Evolutionary conservation across 192 early-diverging fungal genomes (phyloP), one percentile per base, ranked within the genome.

Genomic region (Backusella westeae): DNA sequence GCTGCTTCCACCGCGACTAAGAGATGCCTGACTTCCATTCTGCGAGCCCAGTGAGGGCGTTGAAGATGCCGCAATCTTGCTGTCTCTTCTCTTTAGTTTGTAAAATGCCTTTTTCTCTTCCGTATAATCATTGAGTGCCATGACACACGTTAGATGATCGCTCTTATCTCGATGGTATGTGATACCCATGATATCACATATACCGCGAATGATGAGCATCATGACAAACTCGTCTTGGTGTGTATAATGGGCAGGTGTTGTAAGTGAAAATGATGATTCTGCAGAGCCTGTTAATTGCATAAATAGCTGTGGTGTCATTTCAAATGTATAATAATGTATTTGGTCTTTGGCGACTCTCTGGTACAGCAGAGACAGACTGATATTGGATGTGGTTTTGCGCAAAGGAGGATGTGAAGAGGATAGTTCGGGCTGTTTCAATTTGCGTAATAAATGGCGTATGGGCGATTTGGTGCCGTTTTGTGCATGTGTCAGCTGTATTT

Each of bases 111-210:
- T 41, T 39, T 70, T 71, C 67, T 81, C 71, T 46, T 34, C 66
- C 1, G 41, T 71, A 66, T 77, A 70, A 35, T 81, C 74, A 7
- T 69, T 68, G 12, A 81, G 44, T 21, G 75, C 53, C 34, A 81
- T 44, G 3, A 81, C 72, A 56, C 80, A 81, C 8, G 32, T 26
- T 9, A 81, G 53, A 26, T 65, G 76, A 23, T 63, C 68, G 19
- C 42, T 66, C 6, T 72, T 68, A 39, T 69, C 73, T 36, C 77
- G 76, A n/a, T 69, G 53, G 56, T 78, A 81, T 2, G 76, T 81
- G 39, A 81, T 68, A 3, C 80, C 80, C 19, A 81, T 73, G 6
- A 81, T 74, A 52, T 81, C 80, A 19, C 80, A 81, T 5, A 73
- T 73, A 19, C 69, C 49, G 26, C 73, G 49, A n/a, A 81, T 73